Evolutionary conservation across 768 basidiomycete genomes (phyloP), one percentile per base, ranked within the genome.

Genomic region (Termitomyces eurrhizus): DNA sequence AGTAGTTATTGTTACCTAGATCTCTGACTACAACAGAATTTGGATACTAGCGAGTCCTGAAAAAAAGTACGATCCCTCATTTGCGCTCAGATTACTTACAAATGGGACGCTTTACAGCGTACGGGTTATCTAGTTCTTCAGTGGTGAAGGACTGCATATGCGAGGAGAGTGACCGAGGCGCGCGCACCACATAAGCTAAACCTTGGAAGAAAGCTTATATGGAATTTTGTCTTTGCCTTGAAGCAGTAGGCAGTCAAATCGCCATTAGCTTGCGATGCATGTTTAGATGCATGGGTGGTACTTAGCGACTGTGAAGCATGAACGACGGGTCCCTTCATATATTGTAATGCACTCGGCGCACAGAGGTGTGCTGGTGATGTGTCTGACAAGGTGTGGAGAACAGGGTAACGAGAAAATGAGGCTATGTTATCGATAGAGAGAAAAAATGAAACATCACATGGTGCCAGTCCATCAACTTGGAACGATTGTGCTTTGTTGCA

Each of bases 381-480:
- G 59, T 61, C 65, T 69, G 64, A 65, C 63, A 42, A 51, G 36
- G 57, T 49, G 52, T 13, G 44, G 48, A 63, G 52, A 59, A 62
- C 41, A 62, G 52, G 65, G 65, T 62, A 53, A 60, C 60, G 32
- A 53, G 62, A 65, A 61, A 65, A 68, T 73, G 74, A 74, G 75
- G 70, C 62, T 64, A 57, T 68, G 67, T 46, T 65, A 63, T 64
- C 60, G 57, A 67, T 2, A 62, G 26, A 62, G 41, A 62, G 69
- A 56, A 54, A 67, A 66, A 69, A 63, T 64, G 63, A 68, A 64
- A 72, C 71, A 69, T 74, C 72, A 75, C 74, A 69, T 73, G 68
- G 68, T 69, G 64, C 59, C 58, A 49, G 36, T 49, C 56, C 56
- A 49, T n/a, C 56, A 37, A 37, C 44, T 46, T 56, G 56, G 46